These are phyloP conservation scores for Exobasidium rhododendri DNA, from an alignment of 1,284 basidiomycete species.

Conservation along the genomic window DNA sequence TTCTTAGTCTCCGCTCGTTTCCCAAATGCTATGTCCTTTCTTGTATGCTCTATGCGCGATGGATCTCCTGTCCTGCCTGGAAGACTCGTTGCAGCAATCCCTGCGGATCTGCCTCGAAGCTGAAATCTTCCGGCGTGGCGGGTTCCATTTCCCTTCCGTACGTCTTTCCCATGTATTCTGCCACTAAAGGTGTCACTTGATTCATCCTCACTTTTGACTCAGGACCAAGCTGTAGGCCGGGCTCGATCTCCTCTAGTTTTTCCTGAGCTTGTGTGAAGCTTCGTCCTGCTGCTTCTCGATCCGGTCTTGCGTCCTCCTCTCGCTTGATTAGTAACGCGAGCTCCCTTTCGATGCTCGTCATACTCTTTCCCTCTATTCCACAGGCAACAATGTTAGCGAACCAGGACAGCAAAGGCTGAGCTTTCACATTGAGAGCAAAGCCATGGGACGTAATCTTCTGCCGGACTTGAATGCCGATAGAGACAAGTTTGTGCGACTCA, in stretches of 20 bases:
- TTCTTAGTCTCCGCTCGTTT: not conserved
- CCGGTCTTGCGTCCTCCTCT: slow-evolving; percentile 14
- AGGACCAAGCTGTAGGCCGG: slow-evolving; percentile 6
- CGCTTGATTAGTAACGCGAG: slow-evolving; percentile 16
- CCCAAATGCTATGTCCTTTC: not conserved
- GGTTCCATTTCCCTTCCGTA: slow-evolving; percentile 45
- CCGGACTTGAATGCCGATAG: slow-evolving; percentile 92
- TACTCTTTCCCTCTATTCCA: slow-evolving; percentile 79
- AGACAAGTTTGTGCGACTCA: slow-evolving; percentile 71
- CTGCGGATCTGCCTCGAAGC: slow-evolving; percentile 13
- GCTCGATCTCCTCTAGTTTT: not conserved
- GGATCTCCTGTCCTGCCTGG: slow-evolving; percentile 19
- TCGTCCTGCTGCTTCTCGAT: slow-evolving; percentile 3
- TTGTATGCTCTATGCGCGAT: not conserved
- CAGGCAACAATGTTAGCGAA: slow-evolving; percentile 88
- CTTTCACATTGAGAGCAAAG: slow-evolving; percentile 86
- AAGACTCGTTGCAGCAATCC: slow-evolving; percentile 13
- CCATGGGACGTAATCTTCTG: slow-evolving; percentile 92
- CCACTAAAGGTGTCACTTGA: slow-evolving; percentile 32
- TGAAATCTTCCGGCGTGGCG: slow-evolving; percentile 7
- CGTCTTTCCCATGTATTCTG: slow-evolving; percentile 37
- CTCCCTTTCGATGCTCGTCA: slow-evolving; percentile 58
- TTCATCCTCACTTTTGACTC: slow-evolving; percentile 21
- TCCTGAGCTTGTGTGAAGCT: not conserved
- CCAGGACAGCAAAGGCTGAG: slow-evolving; percentile 70